Base-by-base conservation (phyloP, 1,139 yeast genomes). In the Candida dubliniensis region DNA sequence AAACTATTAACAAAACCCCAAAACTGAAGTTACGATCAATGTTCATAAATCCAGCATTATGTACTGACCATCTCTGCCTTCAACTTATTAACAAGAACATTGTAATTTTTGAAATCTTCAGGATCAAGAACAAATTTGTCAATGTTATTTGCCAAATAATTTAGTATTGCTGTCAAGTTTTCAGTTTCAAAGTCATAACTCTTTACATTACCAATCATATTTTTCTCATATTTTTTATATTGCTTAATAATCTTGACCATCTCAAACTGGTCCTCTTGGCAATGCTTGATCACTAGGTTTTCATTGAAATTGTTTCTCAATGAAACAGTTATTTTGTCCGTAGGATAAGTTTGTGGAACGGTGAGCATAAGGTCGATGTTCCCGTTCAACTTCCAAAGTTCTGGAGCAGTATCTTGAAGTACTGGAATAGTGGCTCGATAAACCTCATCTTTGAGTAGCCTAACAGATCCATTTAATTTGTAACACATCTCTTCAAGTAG, bases 111-210 rank as follows among this genome's bases (percentile, higher is more conserved):
- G 15, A 41, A 65, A 14, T 52, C 58, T 1, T 40, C 40, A 8
- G 44, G 45, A 5, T 47, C 48, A 30, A 55, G 42, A 40, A 66
- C 55, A 43, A 67, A 65, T 12, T 47, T 43, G 2, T 57, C 60
- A 37, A 67, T 45, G 44, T 67, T 59, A 41, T 66, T 66, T 5
- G 59, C 52, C 23, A 69, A 46, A 55, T 65, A 66, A 48, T 69
- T 69, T 36, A 68, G 47, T 10, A 53, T 51, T 10, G 53, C 51
- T 12, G 66, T 56, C 18, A 69, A 51, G 45, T 50, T 58, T 4
- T 48, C 38, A 8, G 54, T 42, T 1, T 48, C 51, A 46, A 59
- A 59, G 9, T 49, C 45, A 34, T 48, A 54, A 6, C 36, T 38
- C 26, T 49, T 49, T 18, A 64, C 57, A 46, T 68, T 64, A 8